A percentile compares a stretch with the other conserved stretches of the same genome.
These are phyloP conservation scores for Cadophora malorum DNA, from an alignment of 2,329 filamentous ascomycete genomes.

Conservation along the genomic window DNA sequence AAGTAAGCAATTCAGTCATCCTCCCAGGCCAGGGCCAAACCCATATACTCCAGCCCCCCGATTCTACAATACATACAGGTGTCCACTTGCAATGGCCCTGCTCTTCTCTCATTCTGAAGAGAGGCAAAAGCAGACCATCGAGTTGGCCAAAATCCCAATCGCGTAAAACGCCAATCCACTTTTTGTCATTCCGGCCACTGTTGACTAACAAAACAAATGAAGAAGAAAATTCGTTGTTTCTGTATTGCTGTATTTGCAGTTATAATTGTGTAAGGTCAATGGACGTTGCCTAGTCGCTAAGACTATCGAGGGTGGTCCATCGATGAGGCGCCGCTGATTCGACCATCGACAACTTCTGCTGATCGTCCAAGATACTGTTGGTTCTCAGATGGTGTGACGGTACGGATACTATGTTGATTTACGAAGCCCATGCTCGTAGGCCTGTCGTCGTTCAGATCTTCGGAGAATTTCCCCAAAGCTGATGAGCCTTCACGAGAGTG, in stretches of 20 bases:
- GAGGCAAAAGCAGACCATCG: not conserved
- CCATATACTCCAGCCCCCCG: conserved; percentile 26
- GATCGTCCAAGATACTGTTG: conserved; percentile 58
- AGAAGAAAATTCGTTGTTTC: conserved; percentile 27
- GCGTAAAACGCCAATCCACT: conserved; percentile 19
- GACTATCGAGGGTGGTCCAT: conserved; percentile 34
- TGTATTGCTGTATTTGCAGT: conserved; percentile 8
- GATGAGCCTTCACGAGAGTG: conserved; percentile 45
- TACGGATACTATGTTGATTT: conserved; percentile 61
- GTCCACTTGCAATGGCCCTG: not conserved
- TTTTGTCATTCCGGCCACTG: conserved; percentile 15
- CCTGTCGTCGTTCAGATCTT: conserved; percentile 51
- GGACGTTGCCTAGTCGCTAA: conserved; percentile 11
- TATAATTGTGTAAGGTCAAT: not conserved
- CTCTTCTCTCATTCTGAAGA: not conserved
- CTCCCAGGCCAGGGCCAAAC: conserved; percentile 13
- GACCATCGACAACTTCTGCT: conserved; percentile 61
- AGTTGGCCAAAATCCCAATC: conserved; percentile 7
- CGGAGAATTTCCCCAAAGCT: conserved; percentile 42
- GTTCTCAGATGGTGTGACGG: conserved; percentile 56
- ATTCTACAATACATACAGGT: conserved; percentile 23
- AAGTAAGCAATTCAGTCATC: conserved; percentile 11
- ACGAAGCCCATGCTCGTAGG: conserved; percentile 64
- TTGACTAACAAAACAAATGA: conserved; percentile 13
- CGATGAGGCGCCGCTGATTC: conserved; percentile 35